Base-by-base conservation (phyloP, 441 rosid species). In the Daphne laureola region DNA sequence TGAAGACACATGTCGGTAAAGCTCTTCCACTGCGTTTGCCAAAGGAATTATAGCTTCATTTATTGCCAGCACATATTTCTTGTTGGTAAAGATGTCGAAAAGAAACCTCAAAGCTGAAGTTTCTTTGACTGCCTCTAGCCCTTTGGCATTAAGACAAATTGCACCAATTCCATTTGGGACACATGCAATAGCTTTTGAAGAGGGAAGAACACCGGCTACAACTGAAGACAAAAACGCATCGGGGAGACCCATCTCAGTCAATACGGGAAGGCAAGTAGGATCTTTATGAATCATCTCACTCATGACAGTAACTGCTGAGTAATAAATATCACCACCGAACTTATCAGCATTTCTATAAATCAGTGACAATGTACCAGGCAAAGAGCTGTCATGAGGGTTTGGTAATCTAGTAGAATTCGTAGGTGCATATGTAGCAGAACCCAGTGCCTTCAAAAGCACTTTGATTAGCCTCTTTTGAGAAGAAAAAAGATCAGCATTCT, bases 201-300 rank as follows among this genome's bases (percentile, higher is more conserved):
- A 87, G 66, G 99, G 94, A 71, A 83, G 86, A 53, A 87, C 55
- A 52, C 96, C 96, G 66, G 87, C 78, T 40, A 76, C 75, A 43
- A 94, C 94, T 48, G 99, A 94, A 64, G 95, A 77, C 59, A 94
- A 76, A 78, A 90, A 94, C 53, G 99, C 95, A 70, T 76, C 85
- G 11, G 97, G 96, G 62, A 94, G 95, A 65, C 97, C 90, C 78
- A 87, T 64, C 67, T 94, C 99, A 67, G 83, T 83, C 64, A 94
- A 74, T 17, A 72, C 69, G 21, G 91, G 62, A 61, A 87, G 88
- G 67, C 93, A 87, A 43, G 96, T 90, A 48, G 99, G 99, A 63
- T 94, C 97, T 69, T 90, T 94, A 81, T 94, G 99, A 66, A 94
- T 87, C 55, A 90, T 82, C 65, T 94, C 97, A 73, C 97, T 90